Evolutionary conservation across 139 green algal genomes (phyloP), one percentile per base, ranked within the genome.

Genomic region (Chlorella sp.): DNA sequence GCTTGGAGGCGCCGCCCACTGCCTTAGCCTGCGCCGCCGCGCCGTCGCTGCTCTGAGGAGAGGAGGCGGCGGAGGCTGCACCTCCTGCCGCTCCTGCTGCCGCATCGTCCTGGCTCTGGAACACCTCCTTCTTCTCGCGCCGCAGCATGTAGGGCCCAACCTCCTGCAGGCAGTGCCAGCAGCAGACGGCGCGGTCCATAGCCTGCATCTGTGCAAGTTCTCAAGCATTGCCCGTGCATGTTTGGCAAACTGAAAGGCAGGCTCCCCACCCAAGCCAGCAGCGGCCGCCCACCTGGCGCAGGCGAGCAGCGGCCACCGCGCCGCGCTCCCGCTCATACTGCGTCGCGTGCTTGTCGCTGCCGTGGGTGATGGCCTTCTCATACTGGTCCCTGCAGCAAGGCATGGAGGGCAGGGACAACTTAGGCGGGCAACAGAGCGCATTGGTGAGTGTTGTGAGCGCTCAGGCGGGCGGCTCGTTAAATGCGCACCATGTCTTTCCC

Each of bases 51-150:
- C 67, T 13, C 67, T 73, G 67, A 11, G n/a, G 51, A 2, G 51
- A 60, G 11, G 51, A 23, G 12, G 51, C 51, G 12, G 51, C 51
- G 12, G 51, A 60, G 51, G 12, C 51, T 28, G 16, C 69, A 32
- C 34, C 36, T 21, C 41, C 71, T 13, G 26, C 41, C 21, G 18
- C 12, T 6, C 3, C 63, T 6, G 63, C 39, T 32, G 28, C 28
- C 6, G 39, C 78, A 13, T 36, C 30, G 41, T 39, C 78, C 21
- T 38, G 28, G 5, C 63, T n/a, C 44, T 78, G 78, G 71, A 97
- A 86, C 2, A 98, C 93, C 6, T 96, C 89, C 70, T 94, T 92
- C 88, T 99, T 99, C 84, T 98, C 94, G 3, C 97, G 90, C 0
- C 97, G 87, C 80, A 99, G 87, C 55, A 99, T 94, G 89, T 91